A percentile compares a stretch with the other conserved stretches of the same genome.
phyloP scores from a whole-genome alignment of 345 rosid species.

The Lepidium aucheri region DNA sequence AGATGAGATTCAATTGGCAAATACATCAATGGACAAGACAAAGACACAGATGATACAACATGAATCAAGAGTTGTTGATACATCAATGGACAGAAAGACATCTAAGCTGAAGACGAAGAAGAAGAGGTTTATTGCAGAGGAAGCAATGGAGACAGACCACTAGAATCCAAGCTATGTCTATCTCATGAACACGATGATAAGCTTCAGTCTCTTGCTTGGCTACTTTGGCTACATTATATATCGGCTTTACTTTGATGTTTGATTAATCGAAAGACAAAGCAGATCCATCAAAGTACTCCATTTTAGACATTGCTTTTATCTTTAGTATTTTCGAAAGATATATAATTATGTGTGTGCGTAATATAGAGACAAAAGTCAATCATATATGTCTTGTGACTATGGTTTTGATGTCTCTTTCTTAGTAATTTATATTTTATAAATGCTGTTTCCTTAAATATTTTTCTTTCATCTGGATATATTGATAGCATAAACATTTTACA shows the following conservation, averaged over 20 bases:
- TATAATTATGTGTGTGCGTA: not conserved
- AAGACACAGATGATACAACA: not conserved
- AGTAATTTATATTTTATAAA: too few relatives aligned
- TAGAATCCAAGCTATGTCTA: not conserved
- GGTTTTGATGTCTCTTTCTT: too few relatives aligned
- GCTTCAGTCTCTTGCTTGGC: conserved; percentile 1
- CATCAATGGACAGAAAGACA: not conserved
- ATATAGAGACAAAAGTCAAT: not conserved
- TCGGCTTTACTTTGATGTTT: not conserved
- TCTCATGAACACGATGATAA: conserved; percentile 2
- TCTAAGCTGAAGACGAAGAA: not conserved
- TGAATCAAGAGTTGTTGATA: not conserved
- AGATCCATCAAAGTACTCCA: not conserved
- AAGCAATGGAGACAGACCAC: not conserved
- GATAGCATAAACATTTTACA: too few relatives aligned
- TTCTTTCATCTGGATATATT: too few relatives aligned
- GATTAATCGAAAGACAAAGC: not conserved
- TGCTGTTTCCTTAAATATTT: too few relatives aligned
- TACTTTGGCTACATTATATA: not conserved
- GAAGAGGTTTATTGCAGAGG: not conserved
- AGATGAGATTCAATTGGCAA: not conserved
- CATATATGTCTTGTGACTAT: not conserved
- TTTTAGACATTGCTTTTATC: not conserved
- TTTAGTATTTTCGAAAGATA: not conserved
- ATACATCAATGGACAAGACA: too few relatives aligned